Percentiles rank a stretch among this genome's conserved stretches.
Conservation (phyloP, 352 stramenopile species). For the Elongisporangium prolatum region DNA sequence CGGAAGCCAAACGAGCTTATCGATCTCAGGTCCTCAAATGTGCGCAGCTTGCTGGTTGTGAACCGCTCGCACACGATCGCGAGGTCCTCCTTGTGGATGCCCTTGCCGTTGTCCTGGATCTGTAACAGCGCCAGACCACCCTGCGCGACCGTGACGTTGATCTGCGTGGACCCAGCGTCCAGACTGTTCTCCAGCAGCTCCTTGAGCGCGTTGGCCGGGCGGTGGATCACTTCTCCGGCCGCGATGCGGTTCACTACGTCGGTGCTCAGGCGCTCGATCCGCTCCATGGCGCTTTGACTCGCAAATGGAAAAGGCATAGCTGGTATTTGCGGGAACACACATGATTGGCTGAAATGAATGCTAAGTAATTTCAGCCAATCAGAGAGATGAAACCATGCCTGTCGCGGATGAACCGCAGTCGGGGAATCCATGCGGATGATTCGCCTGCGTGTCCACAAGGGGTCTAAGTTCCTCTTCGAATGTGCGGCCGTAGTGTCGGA, state of each 20-base stretch:
- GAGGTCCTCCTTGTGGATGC: constrained; percentile 91
- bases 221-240: constrained; percentile 94
- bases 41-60: constrained; percentile 96
- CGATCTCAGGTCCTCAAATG: constrained; percentile 93
- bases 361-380: constrained; percentile 6
- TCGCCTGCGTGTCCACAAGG: constrained; percentile 61
- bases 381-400: not conserved
- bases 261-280: constrained; percentile 85
- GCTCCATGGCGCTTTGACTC: constrained; percentile 14
- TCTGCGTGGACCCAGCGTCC: constrained; percentile 90
- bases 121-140: constrained; percentile 93
- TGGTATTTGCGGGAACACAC: constrained; percentile 30
- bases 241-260: constrained; percentile 95
- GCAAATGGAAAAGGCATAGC: not conserved
- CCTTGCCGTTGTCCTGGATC: constrained; percentile 94
- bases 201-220: constrained; percentile 93
- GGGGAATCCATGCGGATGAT: constrained; percentile 13
- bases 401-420: constrained; percentile 10
- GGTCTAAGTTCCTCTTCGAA: constrained; percentile 62
- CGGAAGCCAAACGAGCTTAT: constrained; percentile 98
- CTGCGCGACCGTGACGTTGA: constrained; percentile 71
- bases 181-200: constrained; percentile 99
- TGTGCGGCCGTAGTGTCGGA: constrained; percentile 21
- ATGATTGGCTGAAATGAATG: constrained; percentile 25
- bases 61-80: constrained; percentile 96